These are phyloP conservation scores for Talaromyces verruculosus DNA, from an alignment of 2,329 filamentous ascomycete species.

Conservation along the genomic window DNA sequence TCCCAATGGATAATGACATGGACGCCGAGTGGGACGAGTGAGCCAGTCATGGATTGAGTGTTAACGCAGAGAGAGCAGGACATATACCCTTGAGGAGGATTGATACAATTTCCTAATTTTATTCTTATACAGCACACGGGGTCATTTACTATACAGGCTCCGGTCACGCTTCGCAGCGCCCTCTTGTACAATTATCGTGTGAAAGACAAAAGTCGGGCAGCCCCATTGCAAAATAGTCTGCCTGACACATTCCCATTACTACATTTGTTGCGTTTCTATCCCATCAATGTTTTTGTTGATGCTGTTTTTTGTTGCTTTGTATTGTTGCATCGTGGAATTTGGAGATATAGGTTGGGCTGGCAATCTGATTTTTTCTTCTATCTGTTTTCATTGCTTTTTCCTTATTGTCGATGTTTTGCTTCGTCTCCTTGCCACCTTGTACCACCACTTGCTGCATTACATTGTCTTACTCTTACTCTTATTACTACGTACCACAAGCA, in stretches of 20 bases:
- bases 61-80: background rate
- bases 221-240: background rate
- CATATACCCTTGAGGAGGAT: slow-evolving; percentile 20
- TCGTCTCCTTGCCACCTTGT: slow-evolving; percentile 14
- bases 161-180: slow-evolving; percentile 16
- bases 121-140: slow-evolving; percentile 10
- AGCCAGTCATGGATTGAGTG: slow-evolving; percentile 8
- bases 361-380: slow-evolving; percentile 18
- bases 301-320: slow-evolving; percentile 13
- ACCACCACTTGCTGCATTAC: slow-evolving; percentile 18
- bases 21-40: slow-evolving; percentile 40
- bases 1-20: slow-evolving; percentile 33
- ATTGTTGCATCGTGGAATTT: slow-evolving; percentile 21
- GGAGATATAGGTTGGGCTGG: slow-evolving; percentile 21
- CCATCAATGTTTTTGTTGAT: background rate
- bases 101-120: slow-evolving; percentile 11
- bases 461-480: slow-evolving; percentile 8
- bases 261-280: background rate
- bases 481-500: slow-evolving; percentile 6
- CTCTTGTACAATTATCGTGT: slow-evolving; percentile 21
- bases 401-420: background rate
- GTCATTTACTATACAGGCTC: slow-evolving; percentile 1
- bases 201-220: slow-evolving; percentile 10
- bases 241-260: background rate
- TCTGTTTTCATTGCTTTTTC: slow-evolving; percentile 12